Base-by-base conservation (phyloP, 129 eudicot species). In the Ambrosia trifida region DNA sequence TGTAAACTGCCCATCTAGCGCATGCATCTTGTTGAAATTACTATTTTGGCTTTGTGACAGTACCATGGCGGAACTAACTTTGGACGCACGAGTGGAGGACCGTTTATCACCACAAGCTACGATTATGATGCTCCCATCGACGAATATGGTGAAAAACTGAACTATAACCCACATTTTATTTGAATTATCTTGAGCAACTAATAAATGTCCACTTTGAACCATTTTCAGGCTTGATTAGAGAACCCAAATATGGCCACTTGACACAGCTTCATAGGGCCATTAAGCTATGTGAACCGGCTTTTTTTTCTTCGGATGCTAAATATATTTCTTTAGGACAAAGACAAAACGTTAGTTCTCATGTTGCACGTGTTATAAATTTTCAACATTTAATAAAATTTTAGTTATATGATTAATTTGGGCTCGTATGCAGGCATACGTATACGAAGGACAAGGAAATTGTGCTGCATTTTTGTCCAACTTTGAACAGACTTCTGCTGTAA, bases 61-160 rank as follows among this genome's bases (percentile, higher is more conserved):
- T 94, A 72, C 65, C 99, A 94, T 66, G 99, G 99, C 10, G 99
- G 99, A 74, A 94, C 99, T 40, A 94, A 94, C 85, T 94, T 94
- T 68, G 99, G 92, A 28, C 93, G 97, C 66, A 85, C 94, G 24
- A 83, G 92, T 30, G 99, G 97, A 47, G 99, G 99, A 45, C 97
- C 97, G 36, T 94, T 94, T 68, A 81, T 90, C 57, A 87, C 99
- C 35, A 94, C 99, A 3, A 94, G 97, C 78, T 94, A 94, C 51
- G 99, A 94, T 67, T 94, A 94, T 69, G 97, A 94, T 81, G 97
- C 99, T 72, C 99, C 99, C 8, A 84, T 94, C 43, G 99, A 94
- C 71, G 99, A 94, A 83, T 94, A 94, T 69, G 99, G 96, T 94
- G 72, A 83, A 78, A 83, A 64, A 49, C 44, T 36, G 11, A 70